Percentiles rank a stretch among this genome's conserved stretches.
Conservation (phyloP, 176 grass and related monocot genomes). For the Carex myosuroides region DNA sequence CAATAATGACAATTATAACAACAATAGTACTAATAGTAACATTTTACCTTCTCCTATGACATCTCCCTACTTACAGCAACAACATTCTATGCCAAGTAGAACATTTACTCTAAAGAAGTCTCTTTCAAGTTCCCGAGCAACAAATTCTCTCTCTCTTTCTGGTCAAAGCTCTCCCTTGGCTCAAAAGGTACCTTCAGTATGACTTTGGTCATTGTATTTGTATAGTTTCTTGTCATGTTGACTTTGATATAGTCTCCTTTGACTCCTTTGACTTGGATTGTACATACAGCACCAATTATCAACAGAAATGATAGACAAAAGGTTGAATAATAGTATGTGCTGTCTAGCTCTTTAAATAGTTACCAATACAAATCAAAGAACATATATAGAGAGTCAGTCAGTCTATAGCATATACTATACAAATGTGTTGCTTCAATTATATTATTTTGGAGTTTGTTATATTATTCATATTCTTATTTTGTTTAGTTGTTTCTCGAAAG, state of each 20-base stretch:
- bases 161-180: slow-evolving; percentile 7
- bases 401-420: background rate
- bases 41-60: slow-evolving; percentile 40
- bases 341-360: background rate
- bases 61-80: slow-evolving; percentile 27
- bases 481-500: background rate
- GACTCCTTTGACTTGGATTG: background rate
- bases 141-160: background rate
- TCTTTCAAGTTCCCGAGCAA: slow-evolving; percentile 15
- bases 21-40: slow-evolving; percentile 32
- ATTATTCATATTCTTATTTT: background rate
- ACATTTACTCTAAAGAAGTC: slow-evolving; percentile 47
- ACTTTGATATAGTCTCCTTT: background rate
- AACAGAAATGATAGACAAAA: background rate
- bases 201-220: background rate
- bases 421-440: background rate
- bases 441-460: background rate
- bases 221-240: background rate
- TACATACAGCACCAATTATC: background rate
- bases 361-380: background rate
- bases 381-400: background rate
- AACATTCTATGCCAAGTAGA: slow-evolving; percentile 31
- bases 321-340: background rate
- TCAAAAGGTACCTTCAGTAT: background rate
- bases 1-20: background rate